Conservation (phyloP, 345 rosid genomes). For the Leavenworthia alabamica region DNA sequence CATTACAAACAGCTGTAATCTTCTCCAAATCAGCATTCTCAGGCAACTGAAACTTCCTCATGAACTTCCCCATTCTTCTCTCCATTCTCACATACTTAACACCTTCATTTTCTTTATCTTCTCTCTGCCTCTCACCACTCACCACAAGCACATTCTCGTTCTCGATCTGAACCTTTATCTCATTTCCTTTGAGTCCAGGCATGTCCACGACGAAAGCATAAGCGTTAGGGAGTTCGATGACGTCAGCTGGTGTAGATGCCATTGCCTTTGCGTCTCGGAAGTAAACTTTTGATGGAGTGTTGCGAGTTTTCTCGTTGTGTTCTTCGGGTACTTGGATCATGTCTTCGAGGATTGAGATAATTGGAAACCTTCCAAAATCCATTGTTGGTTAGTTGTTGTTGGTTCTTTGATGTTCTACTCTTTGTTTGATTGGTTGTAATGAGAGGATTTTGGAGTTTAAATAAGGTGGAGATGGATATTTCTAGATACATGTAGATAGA, state of each 20-base stretch:
- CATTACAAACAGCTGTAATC: slow-evolving; percentile 57
- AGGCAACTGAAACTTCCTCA: slow-evolving; percentile 68
- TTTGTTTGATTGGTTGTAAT: not conserved
- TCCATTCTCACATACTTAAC: slow-evolving; percentile 72
- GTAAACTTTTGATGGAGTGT: slow-evolving; percentile 49
- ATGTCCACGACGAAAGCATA: slow-evolving; percentile 65
- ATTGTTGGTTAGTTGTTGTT: not conserved
- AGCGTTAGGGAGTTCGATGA: slow-evolving; percentile 45
- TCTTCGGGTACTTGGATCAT: slow-evolving; percentile 44
- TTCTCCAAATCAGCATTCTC: slow-evolving; percentile 61
- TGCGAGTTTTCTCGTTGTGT: slow-evolving; percentile 26
- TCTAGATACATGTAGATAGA: slow-evolving; percentile 23
- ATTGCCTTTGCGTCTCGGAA: slow-evolving; percentile 67
- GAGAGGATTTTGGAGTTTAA: not conserved
- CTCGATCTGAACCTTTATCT: slow-evolving; percentile 72
- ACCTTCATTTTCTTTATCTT: slow-evolving; percentile 51
- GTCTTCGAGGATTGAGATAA: slow-evolving; percentile 46
- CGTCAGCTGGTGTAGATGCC: slow-evolving; percentile 85
- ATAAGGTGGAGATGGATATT: slow-evolving; percentile 2
- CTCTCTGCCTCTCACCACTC: slow-evolving; percentile 59
- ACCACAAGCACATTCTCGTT: slow-evolving; percentile 56
- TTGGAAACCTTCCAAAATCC: slow-evolving; percentile 46
- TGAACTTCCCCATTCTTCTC: slow-evolving; percentile 64
- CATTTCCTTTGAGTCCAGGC: slow-evolving; percentile 67
- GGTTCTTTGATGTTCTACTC: not conserved